Conservation (phyloP, 257 asterid species). For the Solanum lycopersicoides region DNA sequence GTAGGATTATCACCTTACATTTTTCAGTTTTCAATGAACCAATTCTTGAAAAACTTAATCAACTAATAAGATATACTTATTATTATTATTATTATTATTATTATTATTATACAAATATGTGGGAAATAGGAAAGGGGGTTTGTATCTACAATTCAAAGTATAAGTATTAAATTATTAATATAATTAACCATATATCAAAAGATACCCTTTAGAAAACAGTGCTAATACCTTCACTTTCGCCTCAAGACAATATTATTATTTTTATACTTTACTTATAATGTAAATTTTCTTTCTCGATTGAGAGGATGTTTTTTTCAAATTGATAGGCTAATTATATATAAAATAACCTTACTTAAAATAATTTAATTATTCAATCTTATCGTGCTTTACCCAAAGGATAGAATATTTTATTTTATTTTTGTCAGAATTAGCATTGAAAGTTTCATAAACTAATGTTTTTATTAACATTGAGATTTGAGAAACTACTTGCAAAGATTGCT, state of each 20-base stretch:
- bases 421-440: slow-evolving; percentile 46
- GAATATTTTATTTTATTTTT: background rate
- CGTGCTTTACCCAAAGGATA: background rate
- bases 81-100: too few species aligned
- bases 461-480: background rate
- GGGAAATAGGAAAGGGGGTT: background rate
- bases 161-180: background rate
- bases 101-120: background rate
- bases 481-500: background rate
- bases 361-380: background rate
- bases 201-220: slow-evolving; percentile 14
- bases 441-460: background rate
- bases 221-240: slow-evolving; percentile 21
- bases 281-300: background rate
- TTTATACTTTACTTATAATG: background rate
- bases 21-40: background rate
- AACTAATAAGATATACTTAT: background rate
- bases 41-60: background rate
- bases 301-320: background rate
- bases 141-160: background rate
- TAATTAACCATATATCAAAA: slow-evolving; percentile 1
- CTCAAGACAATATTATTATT: slow-evolving; percentile 9
- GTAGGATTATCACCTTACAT: background rate
- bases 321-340: background rate
- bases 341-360: background rate